These are phyloP conservation scores for Fusarium oxysporum DNA, from an alignment of 2,329 filamentous ascomycete species.

Conservation along the genomic window DNA sequence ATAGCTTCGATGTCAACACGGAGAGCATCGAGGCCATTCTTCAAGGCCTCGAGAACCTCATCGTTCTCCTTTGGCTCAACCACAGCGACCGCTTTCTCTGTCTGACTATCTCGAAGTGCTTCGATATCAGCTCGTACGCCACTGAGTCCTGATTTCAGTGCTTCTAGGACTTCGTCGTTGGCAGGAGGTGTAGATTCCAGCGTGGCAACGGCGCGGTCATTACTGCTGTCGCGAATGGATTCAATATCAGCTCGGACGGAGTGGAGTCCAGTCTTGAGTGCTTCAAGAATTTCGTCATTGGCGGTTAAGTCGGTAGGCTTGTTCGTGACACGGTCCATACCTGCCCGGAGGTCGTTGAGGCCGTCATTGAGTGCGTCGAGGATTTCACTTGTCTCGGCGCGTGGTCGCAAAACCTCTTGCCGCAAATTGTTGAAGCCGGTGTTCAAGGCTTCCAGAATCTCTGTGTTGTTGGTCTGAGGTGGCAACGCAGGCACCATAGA, in stretches of 20 bases:
- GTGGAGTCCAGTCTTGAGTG: constrained; percentile 84
- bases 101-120: constrained; percentile 70
- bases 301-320: constrained; percentile 86
- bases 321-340: constrained; percentile 81
- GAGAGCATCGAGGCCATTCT: constrained; percentile 38
- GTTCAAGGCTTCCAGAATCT: constrained; percentile 77
- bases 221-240: constrained; percentile 71
- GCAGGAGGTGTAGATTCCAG: constrained; percentile 61
- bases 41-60: constrained; percentile 79
- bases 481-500: constrained; percentile 70
- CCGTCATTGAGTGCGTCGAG: constrained; percentile 92
- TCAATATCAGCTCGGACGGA: constrained; percentile 83
- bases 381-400: constrained; percentile 84
- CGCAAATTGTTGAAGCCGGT: constrained; percentile 80
- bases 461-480: constrained; percentile 61
- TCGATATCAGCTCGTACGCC: constrained; percentile 83
- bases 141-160: constrained; percentile 83
- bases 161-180: constrained; percentile 89
- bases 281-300: constrained; percentile 90
- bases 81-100: constrained; percentile 55
- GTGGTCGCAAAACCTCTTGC: constrained; percentile 76
- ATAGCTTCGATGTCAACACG: constrained; percentile 53
- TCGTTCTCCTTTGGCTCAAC: constrained; percentile 71
- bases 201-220: constrained; percentile 62
- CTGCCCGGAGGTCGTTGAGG: constrained; percentile 78